phyloP scores from a whole-genome alignment of 768 basidiomycete species.

The Hemileccinum impolitum region DNA sequence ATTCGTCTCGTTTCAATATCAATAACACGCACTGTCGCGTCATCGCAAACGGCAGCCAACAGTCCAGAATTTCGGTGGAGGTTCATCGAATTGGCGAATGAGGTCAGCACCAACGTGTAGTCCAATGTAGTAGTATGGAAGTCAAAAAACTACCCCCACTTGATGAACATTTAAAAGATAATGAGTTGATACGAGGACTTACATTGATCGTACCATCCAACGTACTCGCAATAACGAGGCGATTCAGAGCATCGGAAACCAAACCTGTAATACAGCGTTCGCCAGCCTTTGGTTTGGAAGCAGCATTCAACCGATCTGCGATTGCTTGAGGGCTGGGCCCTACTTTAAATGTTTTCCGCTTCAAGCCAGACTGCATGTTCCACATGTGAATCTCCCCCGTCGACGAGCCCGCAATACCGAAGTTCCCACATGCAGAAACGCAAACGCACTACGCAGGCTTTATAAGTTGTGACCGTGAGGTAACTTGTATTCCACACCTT shows the following conservation, averaged over 20 bases:
- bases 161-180: background rate
- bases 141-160: conserved; percentile 80
- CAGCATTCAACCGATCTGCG: conserved; percentile 39
- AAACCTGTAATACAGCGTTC: conserved; percentile 73
- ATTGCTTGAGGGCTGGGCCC: conserved; percentile 60
- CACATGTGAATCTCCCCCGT: conserved; percentile 83
- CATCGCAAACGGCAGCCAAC: conserved; percentile 81
- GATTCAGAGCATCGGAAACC: conserved; percentile 82
- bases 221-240: conserved; percentile 76
- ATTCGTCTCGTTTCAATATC: conserved; percentile 88
- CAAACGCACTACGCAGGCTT: conserved; percentile 59
- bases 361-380: conserved; percentile 95
- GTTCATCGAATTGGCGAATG: conserved; percentile 63
- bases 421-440: conserved; percentile 94
- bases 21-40: conserved; percentile 77
- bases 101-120: conserved; percentile 62
- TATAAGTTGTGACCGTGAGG: background rate
- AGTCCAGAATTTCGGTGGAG: conserved; percentile 86
- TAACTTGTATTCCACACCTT: conserved; percentile 50
- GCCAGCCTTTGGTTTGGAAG: conserved; percentile 39
- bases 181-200: conserved; percentile 27
- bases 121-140: conserved; percentile 84
- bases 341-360: conserved; percentile 71
- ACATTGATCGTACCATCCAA: conserved; percentile 89
- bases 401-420: conserved; percentile 82